phyloP scores from a whole-genome alignment of 805 yeast genomes.

The Ogataea paradorogensis region DNA sequence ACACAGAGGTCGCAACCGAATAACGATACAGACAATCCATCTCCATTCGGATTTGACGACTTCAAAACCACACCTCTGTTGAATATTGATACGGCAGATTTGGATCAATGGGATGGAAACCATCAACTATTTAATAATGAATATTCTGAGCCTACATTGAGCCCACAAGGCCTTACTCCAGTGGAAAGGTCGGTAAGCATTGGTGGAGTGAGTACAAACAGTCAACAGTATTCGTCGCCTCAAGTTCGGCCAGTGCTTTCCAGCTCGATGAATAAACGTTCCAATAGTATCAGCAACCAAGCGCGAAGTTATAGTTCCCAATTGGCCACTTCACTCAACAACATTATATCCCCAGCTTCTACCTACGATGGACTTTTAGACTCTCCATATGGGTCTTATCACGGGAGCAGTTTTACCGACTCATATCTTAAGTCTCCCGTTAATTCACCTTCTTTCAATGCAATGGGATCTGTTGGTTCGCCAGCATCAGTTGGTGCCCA shows the following conservation, averaged over 20 bases:
- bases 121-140: constrained; percentile 13
- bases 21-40: constrained; percentile 1
- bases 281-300: constrained; percentile 25
- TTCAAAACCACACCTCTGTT: constrained; percentile 9
- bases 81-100: constrained; percentile 16
- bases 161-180: constrained; percentile 15
- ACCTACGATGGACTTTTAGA: constrained; percentile 34
- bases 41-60: constrained; percentile 16
- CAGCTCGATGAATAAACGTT: constrained; percentile 18
- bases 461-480: constrained; percentile 20
- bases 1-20: constrained; percentile 1
- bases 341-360: constrained; percentile 33
- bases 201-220: constrained; percentile 13
- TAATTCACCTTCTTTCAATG: constrained; percentile 34
- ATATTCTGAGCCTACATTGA: constrained; percentile 12
- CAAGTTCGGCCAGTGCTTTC: constrained; percentile 23
- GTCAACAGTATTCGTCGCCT: constrained; percentile 30
- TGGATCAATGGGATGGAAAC: constrained; percentile 5
- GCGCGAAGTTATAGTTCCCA: constrained; percentile 31
- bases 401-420: constrained; percentile 29
- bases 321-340: constrained; percentile 32
- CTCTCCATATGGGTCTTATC: constrained; percentile 36
- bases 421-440: constrained; percentile 33
- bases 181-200: constrained; percentile 16
- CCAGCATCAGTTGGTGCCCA: constrained; percentile 35